Evolutionary conservation across 2,329 filamentous ascomycete species (phyloP).

Genomic region (Epichloe glyceriae): DNA sequence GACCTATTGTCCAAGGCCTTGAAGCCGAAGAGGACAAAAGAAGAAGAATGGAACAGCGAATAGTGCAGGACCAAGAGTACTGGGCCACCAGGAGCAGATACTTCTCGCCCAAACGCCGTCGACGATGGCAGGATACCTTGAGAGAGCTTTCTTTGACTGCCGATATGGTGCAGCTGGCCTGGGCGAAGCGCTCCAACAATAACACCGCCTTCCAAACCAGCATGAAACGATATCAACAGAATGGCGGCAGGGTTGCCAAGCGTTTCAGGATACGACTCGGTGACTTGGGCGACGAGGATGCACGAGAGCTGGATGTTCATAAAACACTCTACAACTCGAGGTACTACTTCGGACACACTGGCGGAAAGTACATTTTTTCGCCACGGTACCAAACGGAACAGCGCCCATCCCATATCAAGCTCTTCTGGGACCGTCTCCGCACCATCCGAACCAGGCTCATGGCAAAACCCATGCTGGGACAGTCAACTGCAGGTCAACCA

Average conservation of each 20-base stretch:
- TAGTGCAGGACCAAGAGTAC: neutral
- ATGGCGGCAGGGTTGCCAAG: no score
- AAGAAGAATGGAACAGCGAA: neutral
- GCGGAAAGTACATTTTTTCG: conserved; percentile 18
- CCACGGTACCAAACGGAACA: neutral
- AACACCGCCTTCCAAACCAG: neutral
- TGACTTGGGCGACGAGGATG: neutral
- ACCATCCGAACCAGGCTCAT: neutral
- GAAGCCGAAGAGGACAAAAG: neutral
- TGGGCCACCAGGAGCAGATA: neutral
- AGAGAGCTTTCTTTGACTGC: neutral
- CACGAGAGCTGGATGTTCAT: neutral
- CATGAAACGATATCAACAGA: no score
- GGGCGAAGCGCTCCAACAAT: neutral
- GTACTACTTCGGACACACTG: conserved; percentile 14
- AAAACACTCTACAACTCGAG: neutral
- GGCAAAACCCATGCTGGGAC: neutral
- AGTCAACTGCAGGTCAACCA: neutral
- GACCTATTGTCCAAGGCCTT: neutral
- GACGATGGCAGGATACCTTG: neutral
- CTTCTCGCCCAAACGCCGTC: neutral
- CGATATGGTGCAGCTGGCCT: neutral
- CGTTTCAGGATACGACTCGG: neutral
- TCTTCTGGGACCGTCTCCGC: no score
- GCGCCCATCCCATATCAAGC: no score